Conservation (phyloP, 352 stramenopile species). For the Pythium sp. region DNA sequence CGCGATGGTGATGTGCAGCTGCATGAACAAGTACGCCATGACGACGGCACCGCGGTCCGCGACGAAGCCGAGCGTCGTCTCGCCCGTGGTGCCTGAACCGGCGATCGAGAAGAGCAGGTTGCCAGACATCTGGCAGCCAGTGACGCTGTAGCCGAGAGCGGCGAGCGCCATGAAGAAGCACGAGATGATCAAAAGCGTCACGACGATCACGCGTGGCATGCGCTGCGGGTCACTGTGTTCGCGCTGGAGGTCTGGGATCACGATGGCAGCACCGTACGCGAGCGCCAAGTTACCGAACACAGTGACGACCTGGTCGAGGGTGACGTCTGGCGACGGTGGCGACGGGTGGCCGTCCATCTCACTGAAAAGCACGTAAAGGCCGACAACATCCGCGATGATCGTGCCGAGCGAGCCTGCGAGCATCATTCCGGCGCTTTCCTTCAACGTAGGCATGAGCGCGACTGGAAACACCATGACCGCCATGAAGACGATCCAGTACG, state of each 20-base stretch:
- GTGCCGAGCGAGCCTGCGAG: constrained; percentile 41
- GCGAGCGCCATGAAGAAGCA: constrained; percentile 41
- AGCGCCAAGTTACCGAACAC: constrained; percentile 55
- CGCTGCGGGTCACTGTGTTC: constrained; percentile 43
- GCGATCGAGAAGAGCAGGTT: constrained; percentile 56
- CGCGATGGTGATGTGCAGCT: constrained; percentile 48
- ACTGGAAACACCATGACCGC: constrained; percentile 31
- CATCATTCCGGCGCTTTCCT: constrained; percentile 35
- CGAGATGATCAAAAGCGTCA: constrained; percentile 38
- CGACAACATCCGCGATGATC: constrained; percentile 41
- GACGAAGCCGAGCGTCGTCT: constrained; percentile 35
- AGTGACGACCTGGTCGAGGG: constrained; percentile 35
- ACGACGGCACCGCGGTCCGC: constrained; percentile 32
- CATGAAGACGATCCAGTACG: constrained; percentile 50
- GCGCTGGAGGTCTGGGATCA: constrained; percentile 46
- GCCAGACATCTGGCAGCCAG: constrained; percentile 45
- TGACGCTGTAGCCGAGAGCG: constrained; percentile 27
- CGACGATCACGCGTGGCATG: constrained; percentile 46
- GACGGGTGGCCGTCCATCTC: constrained; percentile 35
- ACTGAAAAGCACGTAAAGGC: constrained; percentile 29
- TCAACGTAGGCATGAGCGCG: constrained; percentile 40
- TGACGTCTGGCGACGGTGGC: constrained; percentile 30
- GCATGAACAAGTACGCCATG: constrained; percentile 49
- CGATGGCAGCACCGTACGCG: constrained; percentile 46
- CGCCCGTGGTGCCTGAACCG: constrained; percentile 15